Evolutionary conservation across 1,284 basidiomycete genomes (phyloP).

Genomic region (Phlebopus sp.): DNA sequence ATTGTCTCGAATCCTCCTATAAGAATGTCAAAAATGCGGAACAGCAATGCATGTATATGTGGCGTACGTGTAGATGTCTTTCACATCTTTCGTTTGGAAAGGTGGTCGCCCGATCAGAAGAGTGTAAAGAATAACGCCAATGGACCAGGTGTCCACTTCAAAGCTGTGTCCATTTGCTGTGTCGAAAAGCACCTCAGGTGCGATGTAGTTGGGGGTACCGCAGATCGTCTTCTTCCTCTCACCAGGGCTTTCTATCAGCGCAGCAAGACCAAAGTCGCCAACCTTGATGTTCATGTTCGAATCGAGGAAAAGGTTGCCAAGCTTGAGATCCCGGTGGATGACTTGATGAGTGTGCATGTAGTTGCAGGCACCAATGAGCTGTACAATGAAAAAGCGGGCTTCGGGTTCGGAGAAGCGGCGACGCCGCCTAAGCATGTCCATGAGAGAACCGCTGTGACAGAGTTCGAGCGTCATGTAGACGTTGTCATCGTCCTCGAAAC

Average conservation of each 20-base stretch:
- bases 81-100: constrained; percentile 97
- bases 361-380: constrained; percentile 92
- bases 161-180: constrained; percentile 96
- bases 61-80: constrained; percentile 85
- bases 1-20: constrained; percentile 91
- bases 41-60: neutral
- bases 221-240: constrained; percentile 99
- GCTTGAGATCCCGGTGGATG: constrained; percentile 94
- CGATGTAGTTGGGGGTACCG: constrained; percentile 98
- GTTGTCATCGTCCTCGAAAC: constrained; percentile 94
- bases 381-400: constrained; percentile 88
- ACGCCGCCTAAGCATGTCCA: constrained; percentile 91
- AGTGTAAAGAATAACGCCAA: constrained; percentile 97
- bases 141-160: constrained; percentile 97
- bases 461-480: constrained; percentile 98
- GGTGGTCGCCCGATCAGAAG: constrained; percentile 92
- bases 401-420: constrained; percentile 92
- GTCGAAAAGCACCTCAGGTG: constrained; percentile 96
- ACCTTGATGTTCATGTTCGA: constrained; percentile 93
- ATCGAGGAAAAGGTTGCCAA: constrained; percentile 95
- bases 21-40: constrained; percentile 12
- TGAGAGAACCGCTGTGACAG: constrained; percentile 82
- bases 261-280: constrained; percentile 96
- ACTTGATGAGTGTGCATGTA: constrained; percentile 97
- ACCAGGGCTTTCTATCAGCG: constrained; percentile 92